Evolutionary conservation across 2,329 filamentous ascomycete genomes (phyloP).

Genomic region (Metarhizium brunneum): DNA sequence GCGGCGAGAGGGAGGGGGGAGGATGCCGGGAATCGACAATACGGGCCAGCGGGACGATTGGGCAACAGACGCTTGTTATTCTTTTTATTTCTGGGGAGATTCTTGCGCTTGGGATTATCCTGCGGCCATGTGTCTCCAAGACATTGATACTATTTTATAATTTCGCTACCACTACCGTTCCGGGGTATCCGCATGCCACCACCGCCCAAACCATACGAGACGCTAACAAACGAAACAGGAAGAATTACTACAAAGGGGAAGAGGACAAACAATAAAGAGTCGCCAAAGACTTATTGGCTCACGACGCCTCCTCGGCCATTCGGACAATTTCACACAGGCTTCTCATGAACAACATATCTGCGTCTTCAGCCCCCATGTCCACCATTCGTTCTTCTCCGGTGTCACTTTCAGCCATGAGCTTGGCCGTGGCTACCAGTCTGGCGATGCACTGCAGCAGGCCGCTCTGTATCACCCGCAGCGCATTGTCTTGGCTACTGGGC

Average conservation of each 20-base stretch:
- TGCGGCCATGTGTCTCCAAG: too few species aligned
- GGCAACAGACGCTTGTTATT: too few species aligned
- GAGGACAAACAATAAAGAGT: not conserved
- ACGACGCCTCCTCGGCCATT: conserved; percentile 22
- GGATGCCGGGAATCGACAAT: too few species aligned
- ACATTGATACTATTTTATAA: too few species aligned
- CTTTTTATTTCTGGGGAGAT: too few species aligned
- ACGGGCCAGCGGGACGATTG: too few species aligned
- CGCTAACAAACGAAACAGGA: not conserved
- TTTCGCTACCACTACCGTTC: too few species aligned
- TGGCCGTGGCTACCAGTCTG: conserved; percentile 40
- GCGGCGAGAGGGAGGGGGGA: too few species aligned
- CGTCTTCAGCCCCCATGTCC: conserved; percentile 20
- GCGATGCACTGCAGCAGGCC: conserved; percentile 42
- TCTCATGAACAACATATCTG: conserved; percentile 28
- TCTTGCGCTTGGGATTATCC: too few species aligned
- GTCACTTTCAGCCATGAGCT: conserved; percentile 23
- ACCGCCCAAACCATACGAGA: not conserved
- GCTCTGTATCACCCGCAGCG: conserved; percentile 35
- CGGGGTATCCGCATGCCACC: not conserved
- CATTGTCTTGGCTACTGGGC: conserved; percentile 20
- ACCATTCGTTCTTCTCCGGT: conserved; percentile 19
- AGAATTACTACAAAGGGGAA: not conserved
- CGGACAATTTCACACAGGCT: conserved; percentile 34
- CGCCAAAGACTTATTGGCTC: not conserved